phyloP scores from a whole-genome alignment of 2,329 filamentous ascomycete species.

The Nemania sp. region DNA sequence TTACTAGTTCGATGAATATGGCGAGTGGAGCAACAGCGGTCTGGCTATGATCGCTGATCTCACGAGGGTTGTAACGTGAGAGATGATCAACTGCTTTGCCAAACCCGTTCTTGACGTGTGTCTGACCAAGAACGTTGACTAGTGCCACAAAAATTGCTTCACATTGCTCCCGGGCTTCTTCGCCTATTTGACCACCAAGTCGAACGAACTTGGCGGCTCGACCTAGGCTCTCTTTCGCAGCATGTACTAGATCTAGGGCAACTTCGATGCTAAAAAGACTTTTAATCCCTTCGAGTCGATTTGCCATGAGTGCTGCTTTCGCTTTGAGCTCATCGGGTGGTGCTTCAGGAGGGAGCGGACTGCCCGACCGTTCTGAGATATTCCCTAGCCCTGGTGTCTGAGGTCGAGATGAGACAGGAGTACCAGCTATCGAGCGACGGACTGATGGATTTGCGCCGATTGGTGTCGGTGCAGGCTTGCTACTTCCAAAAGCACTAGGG shows the following conservation, averaged over 20 bases:
- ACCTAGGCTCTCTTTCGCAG: slow-evolving; percentile 84
- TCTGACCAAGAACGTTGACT: slow-evolving; percentile 79
- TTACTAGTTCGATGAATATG: slow-evolving; percentile 95
- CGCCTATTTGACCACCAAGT: slow-evolving; percentile 77
- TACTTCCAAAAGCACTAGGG: slow-evolving; percentile 61
- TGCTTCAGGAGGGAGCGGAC: slow-evolving; percentile 61
- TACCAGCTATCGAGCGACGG: slow-evolving; percentile 36
- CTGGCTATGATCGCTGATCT: slow-evolving; percentile 71
- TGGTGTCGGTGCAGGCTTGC: slow-evolving; percentile 41
- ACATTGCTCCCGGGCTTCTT: slow-evolving; percentile 85
- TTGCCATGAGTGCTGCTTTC: slow-evolving; percentile 97
- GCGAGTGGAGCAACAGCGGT: slow-evolving; percentile 86
- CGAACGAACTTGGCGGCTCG: slow-evolving; percentile 80
- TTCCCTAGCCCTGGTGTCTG: slow-evolving; percentile 51
- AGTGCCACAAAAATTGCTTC: slow-evolving; percentile 84
- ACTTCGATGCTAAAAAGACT: slow-evolving; percentile 96
- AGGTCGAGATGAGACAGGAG: slow-evolving; percentile 51
- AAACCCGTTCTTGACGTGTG: slow-evolving; percentile 91
- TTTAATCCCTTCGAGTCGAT: slow-evolving; percentile 89
- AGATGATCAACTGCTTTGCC: slow-evolving; percentile 90
- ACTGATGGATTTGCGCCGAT: slow-evolving; percentile 38
- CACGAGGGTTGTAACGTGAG: slow-evolving; percentile 85
- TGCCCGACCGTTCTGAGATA: slow-evolving; percentile 44
- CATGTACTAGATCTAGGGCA: slow-evolving; percentile 84
- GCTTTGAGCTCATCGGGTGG: slow-evolving; percentile 91